Evolutionary conservation across 306 rosid genomes (phyloP), one percentile per base, ranked within the genome.

Genomic region (Ceratonia siliqua): DNA sequence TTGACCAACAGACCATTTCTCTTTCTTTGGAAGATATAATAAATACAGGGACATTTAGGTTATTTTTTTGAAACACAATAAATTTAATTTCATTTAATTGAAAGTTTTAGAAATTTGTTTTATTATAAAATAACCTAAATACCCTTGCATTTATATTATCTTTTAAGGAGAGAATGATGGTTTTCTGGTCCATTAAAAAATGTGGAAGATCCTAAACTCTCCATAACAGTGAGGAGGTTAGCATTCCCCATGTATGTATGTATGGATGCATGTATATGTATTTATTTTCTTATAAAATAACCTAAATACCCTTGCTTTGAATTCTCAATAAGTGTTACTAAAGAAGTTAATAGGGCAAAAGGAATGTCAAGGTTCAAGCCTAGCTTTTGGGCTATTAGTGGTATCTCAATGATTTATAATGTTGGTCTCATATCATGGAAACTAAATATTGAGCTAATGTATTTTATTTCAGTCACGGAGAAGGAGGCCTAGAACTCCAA

Each of bases 401-500:
- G 2, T 12, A 41, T 43, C 18, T 63, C 71, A 28, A 68, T 62
- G 62, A 62, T 82, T 58, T 39, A 7, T 63, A 69, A 59, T 15
- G 20, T 18, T 56, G 62, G 68, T 63, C 36, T 79, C 45, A 30
- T 68, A 36, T 45, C 15, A 27, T 58, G 32, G 46, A 64, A 73
- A 67, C 50, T 33, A 24, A 77, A 80, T 68, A 77, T 56, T 79
- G 70, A 79, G 78, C 61, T 68, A 61, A 68, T 76, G 13, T 62
- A 25, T 73, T 57, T 75, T 81, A 50, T 91, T 94, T 73, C 98
- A 95, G 99, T 95, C 99, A n/a, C 88, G 97, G 65, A 92, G 99
- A 83, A 95, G 90, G 81, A 86, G 97, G 42, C 71, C 96, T 42
- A 95, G 99, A 79, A 92, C 99, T 75, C 99, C 98, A 9, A 95